Evolutionary conservation across 2,329 filamentous ascomycete genomes (phyloP), one percentile per base, ranked within the genome.

Genomic region (Xylaria polymorpha): DNA sequence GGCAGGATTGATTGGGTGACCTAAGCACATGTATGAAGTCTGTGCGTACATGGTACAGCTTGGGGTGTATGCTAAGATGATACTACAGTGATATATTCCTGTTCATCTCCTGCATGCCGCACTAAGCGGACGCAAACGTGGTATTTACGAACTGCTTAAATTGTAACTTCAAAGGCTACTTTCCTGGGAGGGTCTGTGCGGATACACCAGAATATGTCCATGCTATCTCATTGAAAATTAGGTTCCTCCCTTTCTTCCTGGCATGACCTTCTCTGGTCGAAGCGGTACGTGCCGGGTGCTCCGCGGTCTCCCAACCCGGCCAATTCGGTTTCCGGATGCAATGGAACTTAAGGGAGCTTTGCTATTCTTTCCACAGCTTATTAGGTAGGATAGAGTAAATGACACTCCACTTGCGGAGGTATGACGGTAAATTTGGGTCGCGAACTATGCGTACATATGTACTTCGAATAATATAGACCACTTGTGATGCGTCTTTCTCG

Each of bases 341-440:
- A 68, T 56, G 48, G 4, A 65, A 46, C 61, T 32, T 12, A 22
- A 20, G 4, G 39, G 53, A 41, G 48, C 22, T 35, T 48, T 9
- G 29, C 12, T 50, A 46, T 35, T 48, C 35, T 35, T n/a, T 50
- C 29, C 39, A 51, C 48, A 25, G 20, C 32, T 37, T 29, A 8
- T 12, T 8, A 56, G 22, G 12, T 10, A 61, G 48, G 46, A 32
- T 51, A 22, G 14, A 44, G 4, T 51, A 29, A 29, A 20, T 65
- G 22, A 37, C 12, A 32, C 20, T 29, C 43, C 43, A 58, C 46
- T 46, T 53, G 10, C n/a, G 9, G 50, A 18, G 39, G 35, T 56
- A 43, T 53, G 9, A 37, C 53, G 39, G 15, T 44, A 12, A 35
- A 32, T 50, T 48, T 44, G 41, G 61, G 41, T 29, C 29, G 56